These are phyloP conservation scores for Irpex sp. DNA, from an alignment of 1,284 basidiomycete genomes.

Conservation along the genomic window DNA sequence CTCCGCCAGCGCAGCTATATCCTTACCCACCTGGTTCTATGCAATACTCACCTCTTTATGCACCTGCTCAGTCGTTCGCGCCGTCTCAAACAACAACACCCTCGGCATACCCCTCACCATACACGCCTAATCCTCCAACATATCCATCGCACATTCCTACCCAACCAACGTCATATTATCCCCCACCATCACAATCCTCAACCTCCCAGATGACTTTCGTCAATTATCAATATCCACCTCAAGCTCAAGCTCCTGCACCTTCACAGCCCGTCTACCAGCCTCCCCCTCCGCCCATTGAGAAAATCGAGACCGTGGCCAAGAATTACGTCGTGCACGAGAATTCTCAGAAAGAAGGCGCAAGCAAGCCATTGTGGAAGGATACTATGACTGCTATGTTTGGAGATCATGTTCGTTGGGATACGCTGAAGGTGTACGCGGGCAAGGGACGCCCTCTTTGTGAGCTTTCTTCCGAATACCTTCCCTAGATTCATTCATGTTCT, in stretches of 20 bases:
- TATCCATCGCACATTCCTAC: not conserved
- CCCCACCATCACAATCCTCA: not conserved
- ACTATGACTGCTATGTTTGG: slow-evolving; percentile 80
- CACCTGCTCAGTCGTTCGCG: not conserved
- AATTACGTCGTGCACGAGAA: slow-evolving; percentile 66
- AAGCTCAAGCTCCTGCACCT: slow-evolving; percentile 7
- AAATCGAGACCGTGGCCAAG: slow-evolving; percentile 46
- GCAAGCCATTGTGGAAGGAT: slow-evolving; percentile 60
- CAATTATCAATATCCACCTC: slow-evolving; percentile 2
- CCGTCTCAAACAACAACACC: not conserved
- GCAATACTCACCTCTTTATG: not conserved
- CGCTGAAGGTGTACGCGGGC: slow-evolving; percentile 55
- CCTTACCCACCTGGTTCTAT: not conserved
- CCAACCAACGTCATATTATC: not conserved
- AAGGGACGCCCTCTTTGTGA: slow-evolving; percentile 60
- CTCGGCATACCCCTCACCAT: no score
- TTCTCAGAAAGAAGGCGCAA: slow-evolving; percentile 39
- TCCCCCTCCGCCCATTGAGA: slow-evolving; percentile 15
- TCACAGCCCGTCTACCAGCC: not conserved
- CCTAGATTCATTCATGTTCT: not conserved
- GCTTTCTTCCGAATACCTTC: slow-evolving; percentile 20
- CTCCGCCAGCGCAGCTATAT: slow-evolving; percentile 5
- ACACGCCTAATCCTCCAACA: not conserved
- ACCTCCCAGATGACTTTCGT: not conserved
- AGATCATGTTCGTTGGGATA: slow-evolving; percentile 67